Evolutionary conservation across 75 land plant genomes (phyloP), one percentile per base, ranked within the genome.

Genomic region (Sequoiadendron giganteum): DNA sequence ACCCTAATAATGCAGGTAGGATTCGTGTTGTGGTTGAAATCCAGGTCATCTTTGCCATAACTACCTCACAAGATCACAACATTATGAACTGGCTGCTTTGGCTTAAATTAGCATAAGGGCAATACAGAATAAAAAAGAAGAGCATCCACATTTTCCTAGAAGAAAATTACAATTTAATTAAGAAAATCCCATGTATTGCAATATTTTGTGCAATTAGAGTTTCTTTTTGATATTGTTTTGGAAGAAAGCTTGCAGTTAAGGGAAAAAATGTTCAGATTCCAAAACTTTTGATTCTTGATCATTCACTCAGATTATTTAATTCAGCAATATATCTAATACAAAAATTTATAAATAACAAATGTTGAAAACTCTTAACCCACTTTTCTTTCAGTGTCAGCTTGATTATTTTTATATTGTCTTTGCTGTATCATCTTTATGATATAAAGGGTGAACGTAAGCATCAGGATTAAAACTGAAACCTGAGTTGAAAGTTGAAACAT

Each of bases 401-500:
- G 3, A 39, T 79, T 79, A 39, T 79, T 38, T 79, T 28, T 36
- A 30, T 40, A 25, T 40, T 80, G 11, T 80, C 48, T 1, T 42
- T 40, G 83, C 5, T 2, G 42, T 28, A 43, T 43, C 28, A 80
- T 18, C 47, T 43, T 42, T 21, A 15, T 77, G 40, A 43, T 43
- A 38, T 80, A 47, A 42, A 42, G 19, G n/a, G n/a, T 80, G 48
- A 6, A 43, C 3, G 19, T 14, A 80, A 28, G 48, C 2, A 43
- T 28, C 30, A 2, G 47, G 10, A 42, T 7, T 80, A 43, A 80
- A 38, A 80, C 6, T 80, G 48, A 19, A 80, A 40, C 15, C 18
- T 80, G 25, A 25, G 83, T 40, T 80, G 83, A 80, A 80, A 25
- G 83, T 40, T 80, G 83, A 80, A 80, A 42, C 48, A 42, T 43